These are phyloP conservation scores for Penicillium lagena DNA, from an alignment of 495 filamentous ascomycete genomes.

Conservation along the genomic window DNA sequence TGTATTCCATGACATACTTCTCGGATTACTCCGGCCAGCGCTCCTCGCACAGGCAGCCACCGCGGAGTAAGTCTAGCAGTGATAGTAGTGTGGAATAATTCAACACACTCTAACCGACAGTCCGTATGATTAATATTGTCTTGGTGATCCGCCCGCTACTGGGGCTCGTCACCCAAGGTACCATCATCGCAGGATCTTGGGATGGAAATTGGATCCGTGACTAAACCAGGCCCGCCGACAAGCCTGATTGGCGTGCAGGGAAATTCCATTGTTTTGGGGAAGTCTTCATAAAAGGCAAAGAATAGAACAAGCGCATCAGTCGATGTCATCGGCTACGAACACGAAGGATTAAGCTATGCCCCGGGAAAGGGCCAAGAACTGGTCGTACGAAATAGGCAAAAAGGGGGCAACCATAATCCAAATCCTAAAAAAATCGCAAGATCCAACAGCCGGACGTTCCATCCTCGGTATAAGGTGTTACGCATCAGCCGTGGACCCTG, in stretches of 20 bases:
- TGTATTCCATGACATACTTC: slow-evolving; percentile 2
- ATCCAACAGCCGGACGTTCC: slow-evolving; percentile 1
- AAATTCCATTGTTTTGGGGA: background rate
- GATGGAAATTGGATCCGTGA: slow-evolving; percentile 6
- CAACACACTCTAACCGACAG: background rate
- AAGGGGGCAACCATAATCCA: slow-evolving; percentile 2
- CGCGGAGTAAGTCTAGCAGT: background rate
- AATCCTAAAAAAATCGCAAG: slow-evolving; percentile 1
- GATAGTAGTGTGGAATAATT: background rate
- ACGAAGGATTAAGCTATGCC: slow-evolving; percentile 16
- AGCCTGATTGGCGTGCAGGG: slow-evolving; percentile 10
- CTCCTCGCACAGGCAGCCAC: too few relatives aligned
- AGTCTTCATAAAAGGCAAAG: background rate
- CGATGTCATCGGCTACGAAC: slow-evolving; percentile 5
- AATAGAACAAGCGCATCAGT: background rate
- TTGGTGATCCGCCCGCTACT: slow-evolving; percentile 7
- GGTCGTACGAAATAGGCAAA: background rate
- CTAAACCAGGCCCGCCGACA: background rate
- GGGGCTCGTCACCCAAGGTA: slow-evolving; percentile 12
- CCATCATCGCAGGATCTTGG: background rate
- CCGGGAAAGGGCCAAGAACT: slow-evolving; percentile 5
- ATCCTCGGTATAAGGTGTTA: slow-evolving; percentile 8
- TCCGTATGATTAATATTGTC: slow-evolving; percentile 12
- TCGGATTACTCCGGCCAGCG: background rate
- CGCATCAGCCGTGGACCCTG: slow-evolving; percentile 22